Base-by-base conservation (phyloP, 345 rosid species). In the Trapa incisa region DNA sequence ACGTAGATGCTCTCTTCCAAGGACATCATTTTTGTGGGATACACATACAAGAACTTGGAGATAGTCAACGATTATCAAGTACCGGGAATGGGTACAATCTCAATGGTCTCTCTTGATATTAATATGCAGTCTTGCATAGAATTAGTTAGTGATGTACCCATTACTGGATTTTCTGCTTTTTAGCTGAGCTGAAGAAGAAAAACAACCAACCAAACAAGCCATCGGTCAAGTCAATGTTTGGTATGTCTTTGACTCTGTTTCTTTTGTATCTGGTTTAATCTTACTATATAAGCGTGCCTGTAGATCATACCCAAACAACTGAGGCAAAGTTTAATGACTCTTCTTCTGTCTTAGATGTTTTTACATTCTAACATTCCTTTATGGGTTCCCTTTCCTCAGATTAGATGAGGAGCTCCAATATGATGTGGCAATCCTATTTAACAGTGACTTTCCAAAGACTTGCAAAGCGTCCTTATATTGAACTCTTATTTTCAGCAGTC, bases 31-130 rank as follows among this genome's bases (percentile, higher is more conserved):
- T 89, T 89, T 69, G 82, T 89, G 57, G 96, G 96, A 29, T 89
- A 89, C 76, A 86, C 92, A 50, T 89, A 86, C 76, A 89, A 89
- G 75, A 86, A 89, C 74, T 82, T 86, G 50, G 96, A 89, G 77
- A 85, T 89, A 10, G 90, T 89, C 71, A 84, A 87, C 65, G 87
- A 87, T 71, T 82, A 86, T 66, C 89, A 85, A 75, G 84, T 83
- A 45, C 82, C 90, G 64, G 96, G 96, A 62, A 85, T 89, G 81
- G 96, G 96, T 89, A 32, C 53, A 77, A 5, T 47, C 16, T 50
- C 80, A 4, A 42, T 53, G 41, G 15, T 62, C 66, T 69, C 48
- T 62, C 50, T 60, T 33, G 47, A 22, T 17, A 41, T 45, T 17
- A 43, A 65, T 4, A 65, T 39, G 53, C 22, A n/a, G 32, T 39